A percentile compares a stretch with the other conserved stretches of the same genome.
Conservation (phyloP, 176 grass and related monocot species). For the Triticum aestivum region IWGSC_CS_RefSeq_v2.1 NC_057802.1:97233862-97234361, state of each 20-base stretch:
- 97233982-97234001: not conserved
- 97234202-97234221: not conserved
- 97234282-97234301: too few relatives aligned
- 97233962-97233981: constrained; percentile 36
- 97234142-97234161: not conserved
- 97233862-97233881: constrained; percentile 60
- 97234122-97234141: not conserved
- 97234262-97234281: too few relatives aligned
- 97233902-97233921: constrained; percentile 39
- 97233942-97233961: constrained; percentile 36
- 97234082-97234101: not conserved
- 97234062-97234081: constrained; percentile 7
- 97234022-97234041: constrained; percentile 10
- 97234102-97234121: not conserved
- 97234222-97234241: not conserved
- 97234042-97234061: constrained; percentile 10
- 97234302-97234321: too few relatives aligned
- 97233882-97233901: constrained; percentile 32
- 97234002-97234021: not conserved
- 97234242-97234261: not conserved
- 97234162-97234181: not conserved
- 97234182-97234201: not conserved
- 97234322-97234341: not conserved
- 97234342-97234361: not conserved
- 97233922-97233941: constrained; percentile 28